Evolutionary conservation across 306 rosid genomes (phyloP).

Genomic region (Argentina anserina): DNA sequence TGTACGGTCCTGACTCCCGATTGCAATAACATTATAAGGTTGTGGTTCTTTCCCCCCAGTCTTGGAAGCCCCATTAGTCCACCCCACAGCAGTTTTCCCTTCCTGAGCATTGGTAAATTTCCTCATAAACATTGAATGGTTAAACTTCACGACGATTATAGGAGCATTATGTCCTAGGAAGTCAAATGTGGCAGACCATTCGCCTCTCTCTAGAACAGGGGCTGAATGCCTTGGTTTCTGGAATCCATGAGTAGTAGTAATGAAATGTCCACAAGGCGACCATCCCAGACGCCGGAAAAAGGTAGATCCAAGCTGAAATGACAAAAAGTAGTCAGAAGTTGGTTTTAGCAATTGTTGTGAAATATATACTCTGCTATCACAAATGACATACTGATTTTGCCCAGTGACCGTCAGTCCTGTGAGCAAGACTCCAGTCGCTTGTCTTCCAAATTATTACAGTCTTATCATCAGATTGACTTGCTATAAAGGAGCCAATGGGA

Average conservation of each 20-base stretch:
- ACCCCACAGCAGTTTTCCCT: conserved; percentile 70
- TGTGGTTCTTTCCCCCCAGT: conserved; percentile 73
- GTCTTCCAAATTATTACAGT: conserved; percentile 98
- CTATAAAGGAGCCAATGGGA: conserved; percentile 97
- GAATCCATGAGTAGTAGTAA: conserved; percentile 97
- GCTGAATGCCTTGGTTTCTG: conserved; percentile 99
- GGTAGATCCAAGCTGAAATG: conserved; percentile 92
- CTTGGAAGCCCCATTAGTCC: conserved; percentile 84
- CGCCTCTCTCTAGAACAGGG: conserved; percentile 98
- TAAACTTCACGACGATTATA: conserved; percentile 86
- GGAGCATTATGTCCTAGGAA: conserved; percentile 99
- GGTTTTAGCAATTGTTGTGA: conserved; percentile 1
- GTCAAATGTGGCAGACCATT: conserved; percentile 99
- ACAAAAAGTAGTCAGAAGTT: conserved; percentile 29
- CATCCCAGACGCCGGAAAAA: conserved; percentile 98
- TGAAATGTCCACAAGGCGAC: conserved; percentile 99
- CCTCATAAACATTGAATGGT: conserved; percentile 92
- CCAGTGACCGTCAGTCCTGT: conserved; percentile 98
- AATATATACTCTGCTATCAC: conserved; percentile 8
- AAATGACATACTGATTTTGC: conserved; percentile 69
- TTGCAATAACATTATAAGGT: conserved; percentile 94
- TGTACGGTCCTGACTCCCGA: conserved; percentile 97
- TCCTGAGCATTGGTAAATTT: conserved; percentile 61
- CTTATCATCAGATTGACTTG: conserved; percentile 98
- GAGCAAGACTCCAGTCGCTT: conserved; percentile 99